A percentile compares a stretch with the other conserved stretches of the same genome.
Evolutionary conservation across 306 rosid species (phyloP).

Genomic region (Rubus parviflorus): DNA sequence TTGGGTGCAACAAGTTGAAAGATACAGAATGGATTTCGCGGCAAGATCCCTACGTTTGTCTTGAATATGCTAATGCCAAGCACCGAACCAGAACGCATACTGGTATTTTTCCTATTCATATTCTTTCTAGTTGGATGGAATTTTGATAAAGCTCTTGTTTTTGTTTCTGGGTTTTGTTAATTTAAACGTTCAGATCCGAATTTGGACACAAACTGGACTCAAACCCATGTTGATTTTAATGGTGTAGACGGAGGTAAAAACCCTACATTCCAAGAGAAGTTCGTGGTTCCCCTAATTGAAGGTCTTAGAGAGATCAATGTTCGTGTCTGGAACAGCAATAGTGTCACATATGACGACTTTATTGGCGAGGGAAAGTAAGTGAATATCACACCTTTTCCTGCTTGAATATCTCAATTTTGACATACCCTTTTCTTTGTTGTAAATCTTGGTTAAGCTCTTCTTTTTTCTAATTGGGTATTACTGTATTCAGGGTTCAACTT

Average conservation of each 20-base stretch:
- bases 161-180: background rate
- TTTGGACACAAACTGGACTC: constrained; percentile 6
- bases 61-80: constrained; percentile 68
- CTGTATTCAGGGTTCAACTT: constrained; percentile 54
- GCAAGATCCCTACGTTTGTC: constrained; percentile 82
- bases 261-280: constrained; percentile 80
- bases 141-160: background rate
- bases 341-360: constrained; percentile 64
- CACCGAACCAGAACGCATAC: constrained; percentile 78
- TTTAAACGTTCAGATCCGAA: constrained; percentile 10
- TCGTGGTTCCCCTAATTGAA: constrained; percentile 62
- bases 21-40: constrained; percentile 88
- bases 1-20: constrained; percentile 72
- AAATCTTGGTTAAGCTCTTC: background rate
- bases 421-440: constrained; percentile 15
- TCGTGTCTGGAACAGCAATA: constrained; percentile 85
- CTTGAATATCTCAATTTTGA: background rate
- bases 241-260: constrained; percentile 68
- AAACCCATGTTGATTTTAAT: constrained; percentile 11
- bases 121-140: background rate
- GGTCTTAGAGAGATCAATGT: constrained; percentile 74
- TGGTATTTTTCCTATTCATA: constrained; percentile 30
- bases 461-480: constrained; percentile 7
- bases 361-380: constrained; percentile 80
- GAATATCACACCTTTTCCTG: background rate